Base-by-base conservation (phyloP, 164 flowering plant species). In the Euptelea pleiosperma region DNA sequence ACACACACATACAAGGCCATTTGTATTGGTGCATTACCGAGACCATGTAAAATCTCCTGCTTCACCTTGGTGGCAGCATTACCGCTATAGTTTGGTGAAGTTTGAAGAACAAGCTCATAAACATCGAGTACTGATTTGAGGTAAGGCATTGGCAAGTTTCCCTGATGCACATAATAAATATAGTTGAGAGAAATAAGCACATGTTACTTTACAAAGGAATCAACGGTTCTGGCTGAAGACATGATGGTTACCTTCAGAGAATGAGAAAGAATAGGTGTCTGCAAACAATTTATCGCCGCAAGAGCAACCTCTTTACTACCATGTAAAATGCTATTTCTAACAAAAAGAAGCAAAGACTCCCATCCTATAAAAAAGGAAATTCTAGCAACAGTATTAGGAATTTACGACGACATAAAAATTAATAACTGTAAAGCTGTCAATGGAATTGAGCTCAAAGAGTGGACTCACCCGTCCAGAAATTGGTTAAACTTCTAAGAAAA, bases 271-370 rank as follows among this genome's bases (percentile, higher is more conserved):
- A 84, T 79, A 55, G 95, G 82, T 48, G 96, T 81, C 78, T 91
- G 97, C 44, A 94, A 77, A 68, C 97, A 91, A 70, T 75, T 89
- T 60, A 91, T 73, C 51, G 96, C 97, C 11, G 99, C 99, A 71
- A 91, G 79, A 58, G 93, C 85, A 62, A 94, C 95, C 74, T 94
- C 99, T 78, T 94, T 94, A 69, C 93, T 94, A 50, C 97, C 95
- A 77, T 78, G 72, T 58, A 76, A 70, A 67, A 84, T 84, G 77
- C 89, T 87, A 69, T 77, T 82, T 66, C 80, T 81, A 3, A 85
- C 87, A 72, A 79, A 75, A 70, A 66, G 66, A 55, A 91, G 77
- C 75, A 94, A 67, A 54, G 96, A 77, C 52, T 94, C 89, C 99
- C 99, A 94, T 57, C 97, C 99, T 94, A 77, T 64, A 75, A 40